Conservation (phyloP, 2,329 filamentous ascomycete genomes). For the Aspergillus udagawae region DNA sequence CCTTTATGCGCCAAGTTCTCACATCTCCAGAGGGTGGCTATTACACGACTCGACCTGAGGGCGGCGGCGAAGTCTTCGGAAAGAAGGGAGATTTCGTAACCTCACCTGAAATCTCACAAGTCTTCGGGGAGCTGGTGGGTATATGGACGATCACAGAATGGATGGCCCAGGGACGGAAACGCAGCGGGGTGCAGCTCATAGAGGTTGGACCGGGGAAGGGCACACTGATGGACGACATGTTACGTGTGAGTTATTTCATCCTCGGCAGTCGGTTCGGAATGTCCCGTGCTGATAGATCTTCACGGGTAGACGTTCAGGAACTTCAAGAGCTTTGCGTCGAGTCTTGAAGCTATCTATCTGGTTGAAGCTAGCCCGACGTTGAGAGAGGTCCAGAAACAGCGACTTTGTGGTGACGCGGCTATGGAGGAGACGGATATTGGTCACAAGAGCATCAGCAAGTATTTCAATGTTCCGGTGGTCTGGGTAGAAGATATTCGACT, state of each 20-base stretch:
- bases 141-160: conserved; percentile 96
- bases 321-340: conserved; percentile 72
- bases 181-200: conserved; percentile 75
- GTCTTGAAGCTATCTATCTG: conserved; percentile 84
- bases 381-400: conserved; percentile 69
- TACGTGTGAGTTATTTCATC: conserved; percentile 61
- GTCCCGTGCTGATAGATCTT: conserved; percentile 4
- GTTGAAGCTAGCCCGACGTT: conserved; percentile 87
- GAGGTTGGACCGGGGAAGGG: conserved; percentile 92
- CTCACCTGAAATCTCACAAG: conserved; percentile 93
- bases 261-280: background rate
- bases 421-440: conserved; percentile 70
- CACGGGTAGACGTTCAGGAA: conserved; percentile 67
- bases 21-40: conserved; percentile 89
- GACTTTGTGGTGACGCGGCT: conserved; percentile 71
- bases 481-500: conserved; percentile 89
- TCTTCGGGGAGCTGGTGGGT: conserved; percentile 91
- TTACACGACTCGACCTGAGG: conserved; percentile 71
- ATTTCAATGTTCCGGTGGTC: conserved; percentile 68
- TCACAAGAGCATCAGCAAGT: conserved; percentile 70
- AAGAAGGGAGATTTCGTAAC: conserved; percentile 92
- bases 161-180: conserved; percentile 80
- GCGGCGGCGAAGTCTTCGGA: conserved; percentile 83
- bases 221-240: conserved; percentile 94
- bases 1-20: conserved; percentile 98